Conservation (phyloP, 495 filamentous ascomycete genomes). For the Penicillium malachiteum region DNA sequence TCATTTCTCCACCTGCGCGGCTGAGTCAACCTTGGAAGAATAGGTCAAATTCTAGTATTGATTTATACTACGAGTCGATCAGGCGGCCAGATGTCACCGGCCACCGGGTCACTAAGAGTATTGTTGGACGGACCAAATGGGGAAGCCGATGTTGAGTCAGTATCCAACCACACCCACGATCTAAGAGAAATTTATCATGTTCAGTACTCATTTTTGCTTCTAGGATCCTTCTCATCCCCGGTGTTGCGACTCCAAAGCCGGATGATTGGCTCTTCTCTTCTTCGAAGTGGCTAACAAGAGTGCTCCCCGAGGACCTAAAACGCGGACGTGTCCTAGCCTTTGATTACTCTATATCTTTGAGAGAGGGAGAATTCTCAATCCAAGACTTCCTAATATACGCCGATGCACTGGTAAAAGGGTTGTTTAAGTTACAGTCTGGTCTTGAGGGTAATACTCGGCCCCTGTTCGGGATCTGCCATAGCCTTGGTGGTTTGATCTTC, state of each 20-base stretch:
- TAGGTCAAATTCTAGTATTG: too few species aligned
- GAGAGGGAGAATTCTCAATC: not conserved
- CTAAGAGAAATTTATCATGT: not conserved
- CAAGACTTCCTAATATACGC: not conserved
- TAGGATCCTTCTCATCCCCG: not conserved
- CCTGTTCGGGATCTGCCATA: conserved; percentile 28
- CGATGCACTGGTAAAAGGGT: not conserved
- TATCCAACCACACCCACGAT: not conserved
- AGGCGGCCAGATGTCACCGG: not conserved
- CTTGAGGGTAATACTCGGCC: not conserved
- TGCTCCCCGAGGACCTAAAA: not conserved
- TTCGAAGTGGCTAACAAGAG: not conserved
- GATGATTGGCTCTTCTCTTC: not conserved
- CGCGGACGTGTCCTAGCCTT: not conserved
- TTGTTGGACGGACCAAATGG: not conserved
- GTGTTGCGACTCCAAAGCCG: not conserved
- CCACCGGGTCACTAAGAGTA: not conserved
- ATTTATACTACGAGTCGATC: not conserved
- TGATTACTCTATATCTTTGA: not conserved
- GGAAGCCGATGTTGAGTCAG: not conserved
- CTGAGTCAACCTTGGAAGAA: not conserved
- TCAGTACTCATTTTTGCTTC: not conserved
- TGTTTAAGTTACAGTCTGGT: not conserved
- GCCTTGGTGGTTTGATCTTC: conserved; percentile 46
- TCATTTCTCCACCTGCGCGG: not conserved